A percentile compares a stretch with the other conserved stretches of the same genome.
These are phyloP conservation scores for Naganishia cerealis DNA, from an alignment of 1,284 basidiomycete species.

Conservation along the genomic window DNA sequence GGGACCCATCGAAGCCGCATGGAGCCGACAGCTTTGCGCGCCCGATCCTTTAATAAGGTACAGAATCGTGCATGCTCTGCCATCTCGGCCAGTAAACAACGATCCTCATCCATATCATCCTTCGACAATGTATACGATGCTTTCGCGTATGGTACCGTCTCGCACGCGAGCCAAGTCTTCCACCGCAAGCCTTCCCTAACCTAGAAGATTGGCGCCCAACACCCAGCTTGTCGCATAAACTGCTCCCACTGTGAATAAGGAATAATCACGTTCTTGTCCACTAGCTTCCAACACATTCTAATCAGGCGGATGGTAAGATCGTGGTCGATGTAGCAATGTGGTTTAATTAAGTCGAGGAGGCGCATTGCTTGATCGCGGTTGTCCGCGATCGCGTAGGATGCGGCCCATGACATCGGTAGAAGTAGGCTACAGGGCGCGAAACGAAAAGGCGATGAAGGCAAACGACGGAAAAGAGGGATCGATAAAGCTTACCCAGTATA, in stretches of 20 bases:
- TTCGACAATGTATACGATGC: too few species aligned
- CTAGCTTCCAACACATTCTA: constrained; percentile 32
- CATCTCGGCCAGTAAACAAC: too few species aligned
- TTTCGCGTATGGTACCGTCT: too few species aligned
- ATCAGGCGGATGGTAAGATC: constrained; percentile 33
- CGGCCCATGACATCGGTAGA: constrained; percentile 37
- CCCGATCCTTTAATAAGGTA: too few species aligned
- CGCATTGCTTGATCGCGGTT: constrained; percentile 17
- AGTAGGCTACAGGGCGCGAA: constrained; percentile 30
- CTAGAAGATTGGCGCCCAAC: constrained; percentile 37
- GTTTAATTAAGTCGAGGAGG: constrained; percentile 29
- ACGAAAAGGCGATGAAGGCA: background rate
- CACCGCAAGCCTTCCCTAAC: background rate
- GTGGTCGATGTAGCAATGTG: constrained; percentile 36
- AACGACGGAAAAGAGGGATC: background rate
- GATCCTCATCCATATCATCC: too few species aligned
- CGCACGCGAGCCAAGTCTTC: too few species aligned
- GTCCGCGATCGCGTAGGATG: constrained; percentile 21
- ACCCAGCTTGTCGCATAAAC: constrained; percentile 31
- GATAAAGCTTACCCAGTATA: constrained; percentile 34
- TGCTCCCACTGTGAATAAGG: constrained; percentile 32
- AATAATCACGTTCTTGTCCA: constrained; percentile 20
- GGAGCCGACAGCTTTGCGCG: too few species aligned
- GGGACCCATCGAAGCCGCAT: too few species aligned
- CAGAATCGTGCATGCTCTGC: too few species aligned